Conservation (phyloP, 2,329 filamentous ascomycete genomes). For the Massarina eburnea region DNA sequence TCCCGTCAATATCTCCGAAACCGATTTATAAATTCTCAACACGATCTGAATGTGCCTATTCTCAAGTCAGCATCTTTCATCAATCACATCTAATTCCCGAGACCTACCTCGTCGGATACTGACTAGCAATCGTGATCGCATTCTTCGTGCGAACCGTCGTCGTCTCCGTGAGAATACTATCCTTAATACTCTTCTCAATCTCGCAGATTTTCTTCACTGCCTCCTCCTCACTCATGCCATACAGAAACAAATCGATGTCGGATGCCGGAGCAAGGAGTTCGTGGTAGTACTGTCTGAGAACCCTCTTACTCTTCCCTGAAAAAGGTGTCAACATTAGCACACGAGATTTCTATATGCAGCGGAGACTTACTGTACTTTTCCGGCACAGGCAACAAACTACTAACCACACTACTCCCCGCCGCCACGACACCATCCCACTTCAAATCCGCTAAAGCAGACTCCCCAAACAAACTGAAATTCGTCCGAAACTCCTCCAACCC, state of each 20-base stretch:
- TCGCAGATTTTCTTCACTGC: conserved; percentile 81
- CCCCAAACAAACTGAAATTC: conserved; percentile 81
- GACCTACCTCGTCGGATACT: conserved; percentile 82
- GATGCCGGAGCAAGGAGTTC: conserved; percentile 79
- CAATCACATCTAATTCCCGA: too few relatives aligned
- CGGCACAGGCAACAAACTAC: conserved; percentile 67
- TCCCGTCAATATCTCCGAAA: conserved; percentile 82
- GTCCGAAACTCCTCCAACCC: conserved; percentile 70
- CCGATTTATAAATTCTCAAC: conserved; percentile 78
- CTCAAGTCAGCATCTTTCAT: too few relatives aligned
- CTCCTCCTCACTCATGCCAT: conserved; percentile 74
- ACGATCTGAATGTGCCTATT: conserved; percentile 88
- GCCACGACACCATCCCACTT: conserved; percentile 83
- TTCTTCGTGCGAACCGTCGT: conserved; percentile 85
- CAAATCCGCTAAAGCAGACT: conserved; percentile 72
- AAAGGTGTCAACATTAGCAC: too few relatives aligned
- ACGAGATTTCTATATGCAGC: too few relatives aligned
- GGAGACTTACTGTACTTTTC: conserved; percentile 51
- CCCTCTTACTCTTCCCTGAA: too few relatives aligned
- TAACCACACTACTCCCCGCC: conserved; percentile 79
- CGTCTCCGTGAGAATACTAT: conserved; percentile 79
- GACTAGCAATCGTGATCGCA: conserved; percentile 80
- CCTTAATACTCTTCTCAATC: conserved; percentile 73
- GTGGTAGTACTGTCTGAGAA: conserved; percentile 68
- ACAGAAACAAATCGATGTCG: conserved; percentile 85